Evolutionary conservation across 2,329 filamentous ascomycete genomes (phyloP).

Genomic region (Fonsecaea nubica): DNA sequence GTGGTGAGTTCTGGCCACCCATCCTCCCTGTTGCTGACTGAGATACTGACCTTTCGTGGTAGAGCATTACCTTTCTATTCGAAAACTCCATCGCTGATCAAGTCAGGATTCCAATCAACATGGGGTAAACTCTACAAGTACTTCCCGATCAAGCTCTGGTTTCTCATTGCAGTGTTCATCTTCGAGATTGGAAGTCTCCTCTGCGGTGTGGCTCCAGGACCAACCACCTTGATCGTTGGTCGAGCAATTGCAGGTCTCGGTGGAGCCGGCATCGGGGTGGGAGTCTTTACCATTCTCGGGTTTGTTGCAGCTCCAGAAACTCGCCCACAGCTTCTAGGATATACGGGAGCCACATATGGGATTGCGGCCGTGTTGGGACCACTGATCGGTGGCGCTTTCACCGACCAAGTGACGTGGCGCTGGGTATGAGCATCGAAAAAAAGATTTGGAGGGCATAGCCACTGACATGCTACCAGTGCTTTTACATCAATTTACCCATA

Average conservation of each 20-base stretch:
- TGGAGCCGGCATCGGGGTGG: conserved; percentile 45
- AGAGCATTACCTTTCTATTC: too few species aligned
- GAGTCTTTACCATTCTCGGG: conserved; percentile 55
- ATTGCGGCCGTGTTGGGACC: conserved; percentile 43
- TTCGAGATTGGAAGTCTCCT: conserved; percentile 54
- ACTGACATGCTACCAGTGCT: conserved; percentile 35
- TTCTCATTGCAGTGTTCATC: conserved; percentile 47
- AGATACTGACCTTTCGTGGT: too few species aligned
- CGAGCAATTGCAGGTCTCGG: conserved; percentile 49
- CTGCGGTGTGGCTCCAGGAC: conserved; percentile 48
- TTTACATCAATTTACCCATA: conserved; percentile 47
- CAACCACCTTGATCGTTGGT: conserved; percentile 48
- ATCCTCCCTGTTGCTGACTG: too few species aligned
- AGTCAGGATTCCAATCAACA: conserved; percentile 41
- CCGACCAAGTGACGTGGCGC: conserved; percentile 44
- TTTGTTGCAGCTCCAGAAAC: conserved; percentile 54
- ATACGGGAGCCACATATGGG: conserved; percentile 42
- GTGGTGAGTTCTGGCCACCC: too few species aligned
- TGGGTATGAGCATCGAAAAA: conserved; percentile 33
- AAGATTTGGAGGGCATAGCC: too few species aligned
- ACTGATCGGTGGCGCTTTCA: conserved; percentile 44
- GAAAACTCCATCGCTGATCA: conserved; percentile 7
- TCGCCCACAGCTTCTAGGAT: conserved; percentile 55
- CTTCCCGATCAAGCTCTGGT: conserved; percentile 45
- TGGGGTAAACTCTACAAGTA: conserved; percentile 46